Conservation (phyloP, 2,329 filamentous ascomycete species). For the Aureobasidium zeae region DNA sequence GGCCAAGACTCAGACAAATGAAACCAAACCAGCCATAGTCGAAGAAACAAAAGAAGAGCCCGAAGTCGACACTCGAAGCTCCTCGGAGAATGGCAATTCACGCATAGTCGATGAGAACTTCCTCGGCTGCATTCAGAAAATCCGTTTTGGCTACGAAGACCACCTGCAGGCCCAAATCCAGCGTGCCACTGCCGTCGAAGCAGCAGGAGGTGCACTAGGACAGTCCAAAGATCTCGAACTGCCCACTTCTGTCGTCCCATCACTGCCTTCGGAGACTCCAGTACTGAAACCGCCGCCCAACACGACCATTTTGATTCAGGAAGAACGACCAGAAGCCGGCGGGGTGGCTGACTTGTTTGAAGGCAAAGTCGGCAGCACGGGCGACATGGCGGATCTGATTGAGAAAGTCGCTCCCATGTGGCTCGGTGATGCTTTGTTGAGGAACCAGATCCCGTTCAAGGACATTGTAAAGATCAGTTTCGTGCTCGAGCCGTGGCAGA, state of each 20-base stretch:
- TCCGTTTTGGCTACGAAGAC: slow-evolving; percentile 64
- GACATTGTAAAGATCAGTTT: slow-evolving; percentile 97
- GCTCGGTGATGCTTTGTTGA: slow-evolving; percentile 78
- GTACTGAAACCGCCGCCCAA: slow-evolving; percentile 61
- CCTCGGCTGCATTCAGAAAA: slow-evolving; percentile 60
- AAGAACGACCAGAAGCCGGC: slow-evolving; percentile 53
- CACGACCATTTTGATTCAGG: slow-evolving; percentile 55
- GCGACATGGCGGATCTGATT: slow-evolving; percentile 68
- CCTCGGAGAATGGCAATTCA: slow-evolving; percentile 50
- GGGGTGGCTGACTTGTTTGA: slow-evolving; percentile 78
- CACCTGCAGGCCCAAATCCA: slow-evolving; percentile 44
- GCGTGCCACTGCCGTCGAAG: slow-evolving; percentile 24
- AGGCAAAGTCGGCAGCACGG: slow-evolving; percentile 71
- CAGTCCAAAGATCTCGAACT: slow-evolving; percentile 31
- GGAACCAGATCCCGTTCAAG: slow-evolving; percentile 72
- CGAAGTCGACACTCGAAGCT: slow-evolving; percentile 51
- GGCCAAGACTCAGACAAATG: slow-evolving; percentile 56
- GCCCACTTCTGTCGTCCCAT: slow-evolving; percentile 58
- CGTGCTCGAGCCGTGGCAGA: slow-evolving; percentile 68
- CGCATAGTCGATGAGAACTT: slow-evolving; percentile 70
- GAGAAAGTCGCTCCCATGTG: slow-evolving; percentile 84
- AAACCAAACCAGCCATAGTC: slow-evolving; percentile 53
- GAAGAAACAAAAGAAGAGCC: slow-evolving; percentile 58
- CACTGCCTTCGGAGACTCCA: slow-evolving; percentile 63
- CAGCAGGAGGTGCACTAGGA: slow-evolving; percentile 25